Percentiles rank a stretch among this genome's conserved stretches.
phyloP scores from a whole-genome alignment of 257 asterid genomes.

The Penstemon davidsonii region DNA sequence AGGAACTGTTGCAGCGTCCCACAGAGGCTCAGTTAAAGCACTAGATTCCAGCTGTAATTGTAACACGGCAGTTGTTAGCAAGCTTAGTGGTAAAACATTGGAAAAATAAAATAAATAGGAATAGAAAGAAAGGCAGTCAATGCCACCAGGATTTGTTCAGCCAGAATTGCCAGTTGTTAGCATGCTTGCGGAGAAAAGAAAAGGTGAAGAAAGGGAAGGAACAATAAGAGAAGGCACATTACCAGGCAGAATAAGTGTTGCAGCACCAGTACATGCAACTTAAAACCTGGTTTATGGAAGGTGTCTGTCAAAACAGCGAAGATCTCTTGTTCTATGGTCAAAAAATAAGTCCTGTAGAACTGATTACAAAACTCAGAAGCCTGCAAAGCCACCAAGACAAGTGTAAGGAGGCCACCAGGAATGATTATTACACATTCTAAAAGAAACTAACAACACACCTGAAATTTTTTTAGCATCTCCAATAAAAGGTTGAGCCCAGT shows the following conservation, averaged over 20 bases:
- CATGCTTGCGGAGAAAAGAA: not conserved
- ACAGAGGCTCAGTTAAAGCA: conserved; percentile 75
- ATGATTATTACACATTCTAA: not conserved
- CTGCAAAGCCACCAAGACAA: conserved; percentile 48
- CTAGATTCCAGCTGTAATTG: conserved; percentile 71
- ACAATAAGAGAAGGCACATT: conserved; percentile 14
- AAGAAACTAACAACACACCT: conserved; percentile 44
- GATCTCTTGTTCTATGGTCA: conserved; percentile 90
- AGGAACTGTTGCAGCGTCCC: conserved; percentile 79
- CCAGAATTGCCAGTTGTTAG: conserved; percentile 10
- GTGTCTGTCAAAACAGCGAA: conserved; percentile 93
- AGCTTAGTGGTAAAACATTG: conserved; percentile 13
- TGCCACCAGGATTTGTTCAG: conserved; percentile 11
- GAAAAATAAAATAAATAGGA: not conserved
- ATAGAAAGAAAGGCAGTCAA: not conserved
- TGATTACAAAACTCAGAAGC: conserved; percentile 79
- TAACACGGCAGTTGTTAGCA: conserved; percentile 22
- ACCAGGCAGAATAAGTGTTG: conserved; percentile 89
- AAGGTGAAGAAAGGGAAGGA: not conserved
- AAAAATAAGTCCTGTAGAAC: conserved; percentile 76
- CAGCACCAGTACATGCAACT: conserved; percentile 83
- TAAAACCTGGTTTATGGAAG: conserved; percentile 96
- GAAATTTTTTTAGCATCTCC: conserved; percentile 93
- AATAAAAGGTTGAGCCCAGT: conserved; percentile 88
- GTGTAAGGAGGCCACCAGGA: conserved; percentile 20